Base-by-base conservation (phyloP, 139 green algal genomes). In the Chlamydomonas incerta region DNA sequence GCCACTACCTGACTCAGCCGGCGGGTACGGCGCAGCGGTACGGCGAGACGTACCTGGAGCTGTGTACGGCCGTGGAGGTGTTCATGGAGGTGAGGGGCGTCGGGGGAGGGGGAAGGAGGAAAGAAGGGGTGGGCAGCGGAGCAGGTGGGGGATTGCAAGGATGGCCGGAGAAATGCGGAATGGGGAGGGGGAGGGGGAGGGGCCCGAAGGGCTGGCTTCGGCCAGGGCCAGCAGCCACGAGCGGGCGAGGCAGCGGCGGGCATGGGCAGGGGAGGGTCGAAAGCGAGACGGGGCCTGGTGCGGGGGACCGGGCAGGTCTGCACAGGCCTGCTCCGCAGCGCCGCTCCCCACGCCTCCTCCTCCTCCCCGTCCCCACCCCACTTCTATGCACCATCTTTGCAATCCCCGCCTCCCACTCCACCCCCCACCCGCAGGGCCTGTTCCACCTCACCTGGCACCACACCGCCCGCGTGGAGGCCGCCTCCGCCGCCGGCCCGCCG, bases 391-490 rank as follows among this genome's bases (percentile, higher is more conserved):
- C 57, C 20, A 11, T 50, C 41, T 8, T 8, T 50, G 41, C 41
- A 5, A 5, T 50, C 41, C 41, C 41, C 10, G 2, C 57, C 20
- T 26, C 62, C 28, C 29, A 10, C 65, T 1, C 65, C 1, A 29
- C 65, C 14, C n/a, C 65, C 17, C n/a, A 10, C n/a, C n/a, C n/a
- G 9, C 65, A 70, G 75, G 75, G 75, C 26, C 60, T 83, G 13
- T 83, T 83, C 75, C 75, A 83, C 75, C 75, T 83, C 26, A 58
- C 75, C 29, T 83, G 77, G 77, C 77, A 83, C 62, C 67, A 73
- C 77, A 74, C 46, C 31, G 77, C 77, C 29, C 77, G 77, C 6
- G 77, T 41, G 29, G 77, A 83, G 41, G 77, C 68, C 21, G 77
- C 77, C 6, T 65, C 77, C 28, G 77, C 77, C 77, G 77, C 77